phyloP scores from a whole-genome alignment of 805 yeast species.

The Saccharomycopsis vini region DNA sequence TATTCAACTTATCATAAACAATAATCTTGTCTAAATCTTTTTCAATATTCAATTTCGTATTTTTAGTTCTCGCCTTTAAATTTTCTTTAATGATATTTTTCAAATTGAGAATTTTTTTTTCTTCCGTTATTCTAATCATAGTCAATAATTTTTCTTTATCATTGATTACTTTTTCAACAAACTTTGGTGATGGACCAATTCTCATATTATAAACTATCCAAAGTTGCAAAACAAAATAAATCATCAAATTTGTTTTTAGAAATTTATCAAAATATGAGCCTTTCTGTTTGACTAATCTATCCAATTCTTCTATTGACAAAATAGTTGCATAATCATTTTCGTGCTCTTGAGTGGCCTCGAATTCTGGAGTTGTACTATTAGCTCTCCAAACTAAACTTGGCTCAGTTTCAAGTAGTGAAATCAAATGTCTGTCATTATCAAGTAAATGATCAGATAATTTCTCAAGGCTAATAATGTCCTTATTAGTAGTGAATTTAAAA shows the following conservation, averaged over 20 bases:
- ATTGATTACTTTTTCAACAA: neutral
- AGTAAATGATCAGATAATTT: no score
- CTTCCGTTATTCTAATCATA: neutral
- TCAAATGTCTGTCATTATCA: no score
- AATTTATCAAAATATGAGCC: constrained; percentile 1
- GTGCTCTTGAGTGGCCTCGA: neutral
- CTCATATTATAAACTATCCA: neutral
- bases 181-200: neutral
- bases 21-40: neutral
- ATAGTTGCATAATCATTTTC: neutral
- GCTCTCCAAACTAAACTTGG: neutral
- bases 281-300: neutral
- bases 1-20: neutral
- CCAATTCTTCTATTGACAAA: neutral
- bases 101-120: neutral
- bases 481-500: no score
- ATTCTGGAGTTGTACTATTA: neutral
- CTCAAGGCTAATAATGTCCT: no score
- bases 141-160: neutral
- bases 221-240: neutral
- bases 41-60: neutral
- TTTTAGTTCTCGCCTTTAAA: neutral
- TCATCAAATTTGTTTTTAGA: constrained; percentile 1
- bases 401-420: constrained; percentile 1
- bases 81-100: neutral